Base-by-base conservation (phyloP, 2,329 filamentous ascomycete genomes). In the Aspergillus tubingensis region DNA sequence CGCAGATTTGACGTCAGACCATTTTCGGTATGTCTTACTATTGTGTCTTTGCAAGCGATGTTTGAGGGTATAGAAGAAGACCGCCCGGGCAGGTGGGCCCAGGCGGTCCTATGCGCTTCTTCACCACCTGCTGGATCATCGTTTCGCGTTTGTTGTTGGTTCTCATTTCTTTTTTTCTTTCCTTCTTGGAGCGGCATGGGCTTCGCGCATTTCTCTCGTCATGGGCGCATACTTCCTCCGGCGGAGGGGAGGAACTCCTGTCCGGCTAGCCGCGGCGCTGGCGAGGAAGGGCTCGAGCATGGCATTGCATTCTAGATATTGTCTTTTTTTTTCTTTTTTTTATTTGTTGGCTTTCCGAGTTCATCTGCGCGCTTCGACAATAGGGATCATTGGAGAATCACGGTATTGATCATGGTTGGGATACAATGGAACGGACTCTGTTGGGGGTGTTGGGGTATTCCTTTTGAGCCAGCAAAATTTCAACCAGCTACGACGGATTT, bases 381-480 rank as follows among this genome's bases (percentile, higher is more conserved):
- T 70, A 70, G 72, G 70, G 71, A 71, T 70, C 68, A 68, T 74
- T 70, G 73, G 73, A 74, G 73, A 75, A 74, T 72, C 68, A 72
- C 65, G 72, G 73, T 73, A 70, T 74, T 74, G 72, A 73, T 73
- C 67, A 72, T 67, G 73, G 72, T 69, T 73, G 72, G 72, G 71
- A 74, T 74, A 76, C 73, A 73, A 68, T 66, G 71, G 70, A 68
- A 72, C 65, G 74, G 72, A 72, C 69, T 72, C 66, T 72, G 69
- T 72, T 70, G 72, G 72, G 70, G 74, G 73, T 75, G 73, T 75
- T 76, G 72, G 74, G 73, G 71, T 68, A 72, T 73, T 74, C 68
- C 70, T 73, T 75, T 75, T 72, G 65, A 68, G 69, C 69, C 71
- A 70, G 67, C 66, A 61, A 67, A 54, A 61, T 64, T 62, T 62